Evolutionary conservation across 768 basidiomycete genomes (phyloP), one percentile per base, ranked within the genome.

Genomic region (Panaeolus papilionaceus): DNA sequence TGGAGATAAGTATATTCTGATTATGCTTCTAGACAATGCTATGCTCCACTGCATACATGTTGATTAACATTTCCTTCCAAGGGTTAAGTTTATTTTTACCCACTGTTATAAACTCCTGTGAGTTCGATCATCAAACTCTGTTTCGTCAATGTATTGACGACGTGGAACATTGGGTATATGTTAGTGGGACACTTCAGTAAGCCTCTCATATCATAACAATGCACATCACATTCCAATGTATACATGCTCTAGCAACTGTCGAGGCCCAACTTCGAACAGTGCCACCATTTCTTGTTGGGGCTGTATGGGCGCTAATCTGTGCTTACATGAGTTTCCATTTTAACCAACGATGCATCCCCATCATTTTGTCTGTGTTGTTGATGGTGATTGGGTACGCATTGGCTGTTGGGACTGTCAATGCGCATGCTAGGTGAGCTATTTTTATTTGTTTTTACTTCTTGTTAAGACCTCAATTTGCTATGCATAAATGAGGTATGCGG

Each of bases 221-320:
- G 1, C 2, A 44, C 3, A 12, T 16, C 5, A 18, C 1, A 23
- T 26, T 7, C 20, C 8, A n/a, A 49, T 49, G 18, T 38, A 72
- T 61, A 5, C 39, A n/a, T 26, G 63, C 20, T 67, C 16, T 62
- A 85, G 83, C 81, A 49, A 78, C 79, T 8, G 79, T 86, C 12
- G 75, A 84, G 70, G 78, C 81, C 1, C 84, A 86, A 67, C 77
- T 86, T 12, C 79, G 82, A 4, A 85, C 84, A n/a, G 85, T 86
- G 1, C 84, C 84, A 0, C 82, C 83, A 3, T 85, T 82, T 65
- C 66, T 82, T n/a, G 79, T 80, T 4, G 80, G 78, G 18, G 79
- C 75, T 4, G 76, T 81, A 39, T 84, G 83, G 80, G 77, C 83
- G 1, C 62, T 84, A 26, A 40, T 75, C 23, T 72, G 69, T 37